phyloP scores from a whole-genome alignment of 2,329 filamentous ascomycete genomes.

The Stemphylium lycopersici region DNA sequence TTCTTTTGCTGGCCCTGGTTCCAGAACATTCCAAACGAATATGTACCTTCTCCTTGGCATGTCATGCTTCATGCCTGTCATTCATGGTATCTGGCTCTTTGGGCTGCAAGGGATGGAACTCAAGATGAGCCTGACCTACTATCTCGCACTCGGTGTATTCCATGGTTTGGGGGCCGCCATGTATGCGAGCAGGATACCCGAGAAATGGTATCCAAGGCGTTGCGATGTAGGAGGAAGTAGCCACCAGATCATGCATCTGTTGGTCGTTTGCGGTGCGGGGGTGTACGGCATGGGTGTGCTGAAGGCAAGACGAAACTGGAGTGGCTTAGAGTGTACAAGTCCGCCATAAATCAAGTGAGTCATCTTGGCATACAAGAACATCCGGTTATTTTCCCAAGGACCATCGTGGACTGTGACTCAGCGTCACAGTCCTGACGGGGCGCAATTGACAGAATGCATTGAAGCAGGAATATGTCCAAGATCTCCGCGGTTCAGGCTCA shows the following conservation, averaged over 20 bases:
- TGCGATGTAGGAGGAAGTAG: constrained; percentile 57
- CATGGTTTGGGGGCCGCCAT: constrained; percentile 38
- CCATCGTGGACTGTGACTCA: not conserved
- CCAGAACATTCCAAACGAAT: constrained; percentile 49
- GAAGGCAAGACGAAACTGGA: constrained; percentile 44
- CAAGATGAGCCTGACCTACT: constrained; percentile 52
- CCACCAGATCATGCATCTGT: constrained; percentile 59
- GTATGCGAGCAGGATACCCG: constrained; percentile 51
- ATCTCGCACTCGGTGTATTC: constrained; percentile 46
- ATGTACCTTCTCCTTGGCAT: constrained; percentile 53
- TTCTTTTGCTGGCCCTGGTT: constrained; percentile 28
- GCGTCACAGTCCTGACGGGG: not conserved
- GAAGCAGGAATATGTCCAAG: not conserved
- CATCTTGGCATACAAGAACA: not conserved
- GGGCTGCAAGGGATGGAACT: constrained; percentile 40
- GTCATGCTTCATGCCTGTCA: constrained; percentile 51
- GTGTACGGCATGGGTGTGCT: constrained; percentile 41
- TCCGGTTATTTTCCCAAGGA: not conserved
- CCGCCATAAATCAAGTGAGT: not conserved
- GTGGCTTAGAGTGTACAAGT: not conserved
- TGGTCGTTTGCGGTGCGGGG: constrained; percentile 53
- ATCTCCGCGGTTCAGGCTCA: constrained; percentile 14
- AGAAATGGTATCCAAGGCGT: constrained; percentile 49
- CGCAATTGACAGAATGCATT: not conserved
- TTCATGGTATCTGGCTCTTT: constrained; percentile 45